Conservation (phyloP, 1,284 basidiomycete species). For the Fomitopsis pinicola region DNA sequence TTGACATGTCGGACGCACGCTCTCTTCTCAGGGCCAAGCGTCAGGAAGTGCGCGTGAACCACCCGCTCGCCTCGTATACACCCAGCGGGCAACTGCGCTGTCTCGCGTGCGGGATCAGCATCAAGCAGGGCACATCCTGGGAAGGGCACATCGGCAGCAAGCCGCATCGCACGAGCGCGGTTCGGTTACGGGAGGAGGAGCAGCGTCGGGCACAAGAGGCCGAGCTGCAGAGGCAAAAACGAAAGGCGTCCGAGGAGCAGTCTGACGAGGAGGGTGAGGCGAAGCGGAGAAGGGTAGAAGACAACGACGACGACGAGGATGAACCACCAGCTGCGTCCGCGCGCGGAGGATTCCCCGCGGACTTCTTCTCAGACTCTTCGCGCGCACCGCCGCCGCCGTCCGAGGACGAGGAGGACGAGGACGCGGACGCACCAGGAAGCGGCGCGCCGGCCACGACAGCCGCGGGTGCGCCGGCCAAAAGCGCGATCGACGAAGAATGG, state of each 20-base stretch:
- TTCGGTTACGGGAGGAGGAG: conserved; percentile 51
- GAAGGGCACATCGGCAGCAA: conserved; percentile 82
- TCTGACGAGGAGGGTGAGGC: conserved; percentile 24
- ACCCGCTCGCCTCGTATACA: conserved; percentile 70
- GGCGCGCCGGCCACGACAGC: conserved; percentile 13
- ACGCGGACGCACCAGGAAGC: conserved; percentile 4
- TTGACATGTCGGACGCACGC: conserved; percentile 65
- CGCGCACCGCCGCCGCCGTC: conserved; percentile 38
- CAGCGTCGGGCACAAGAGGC: conserved; percentile 27
- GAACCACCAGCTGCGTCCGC: conserved; percentile 8
- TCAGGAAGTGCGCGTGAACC: conserved; percentile 63
- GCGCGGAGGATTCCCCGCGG: conserved; percentile 45
- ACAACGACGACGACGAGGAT: conserved; percentile 11
- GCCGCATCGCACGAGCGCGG: conserved; percentile 60
- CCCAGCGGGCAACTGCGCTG: conserved; percentile 65
- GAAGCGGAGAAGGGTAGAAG: background rate
- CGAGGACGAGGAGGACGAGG: conserved; percentile 41
- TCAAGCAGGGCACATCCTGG: conserved; percentile 81
- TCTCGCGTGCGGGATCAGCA: conserved; percentile 50
- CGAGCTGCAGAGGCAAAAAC: conserved; percentile 33
- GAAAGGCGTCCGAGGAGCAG: conserved; percentile 39
- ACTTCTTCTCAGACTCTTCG: conserved; percentile 79
- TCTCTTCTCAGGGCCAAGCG: conserved; percentile 73
- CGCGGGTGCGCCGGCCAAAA: conserved; percentile 17
- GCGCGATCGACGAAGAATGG: conserved; percentile 60